Conservation (phyloP, 176 grass and related monocot species). For the Carex kokanica region DNA sequence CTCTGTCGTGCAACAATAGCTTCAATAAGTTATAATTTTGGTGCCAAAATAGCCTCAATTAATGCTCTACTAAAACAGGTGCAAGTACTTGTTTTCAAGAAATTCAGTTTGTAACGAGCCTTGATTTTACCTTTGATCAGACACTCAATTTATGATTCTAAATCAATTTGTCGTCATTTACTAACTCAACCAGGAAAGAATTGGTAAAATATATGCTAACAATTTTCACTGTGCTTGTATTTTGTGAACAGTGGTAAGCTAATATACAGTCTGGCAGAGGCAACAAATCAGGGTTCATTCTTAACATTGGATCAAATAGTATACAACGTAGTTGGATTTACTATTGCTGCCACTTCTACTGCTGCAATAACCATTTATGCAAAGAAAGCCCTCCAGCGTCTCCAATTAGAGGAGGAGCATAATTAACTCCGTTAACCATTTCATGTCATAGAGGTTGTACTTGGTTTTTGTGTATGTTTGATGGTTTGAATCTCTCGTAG, state of each 20-base stretch:
- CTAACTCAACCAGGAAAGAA: neutral
- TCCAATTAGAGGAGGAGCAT: constrained; percentile 76
- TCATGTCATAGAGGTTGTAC: constrained; percentile 16
- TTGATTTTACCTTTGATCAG: neutral
- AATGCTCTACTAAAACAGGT: neutral
- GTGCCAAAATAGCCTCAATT: neutral
- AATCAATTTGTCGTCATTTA: neutral
- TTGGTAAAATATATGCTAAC: neutral
- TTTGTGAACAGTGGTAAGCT: constrained; percentile 63
- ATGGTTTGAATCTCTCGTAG: neutral
- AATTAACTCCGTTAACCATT: constrained; percentile 36
- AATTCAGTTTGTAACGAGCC: neutral
- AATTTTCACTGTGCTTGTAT: neutral
- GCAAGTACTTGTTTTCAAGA: neutral
- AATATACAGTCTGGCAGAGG: constrained; percentile 75
- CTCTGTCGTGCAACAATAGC: neutral
- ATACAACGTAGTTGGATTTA: constrained; percentile 80
- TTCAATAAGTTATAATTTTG: neutral
- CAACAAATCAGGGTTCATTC: constrained; percentile 77
- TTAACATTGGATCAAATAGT: constrained; percentile 83
- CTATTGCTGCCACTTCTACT: constrained; percentile 67
- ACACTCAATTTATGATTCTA: neutral
- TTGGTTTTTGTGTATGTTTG: constrained; percentile 17
- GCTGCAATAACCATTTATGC: constrained; percentile 97
- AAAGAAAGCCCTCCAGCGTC: constrained; percentile 78